Conservation (phyloP, 352 stramenopile species). For the Thalassiosira oceanica region DNA sequence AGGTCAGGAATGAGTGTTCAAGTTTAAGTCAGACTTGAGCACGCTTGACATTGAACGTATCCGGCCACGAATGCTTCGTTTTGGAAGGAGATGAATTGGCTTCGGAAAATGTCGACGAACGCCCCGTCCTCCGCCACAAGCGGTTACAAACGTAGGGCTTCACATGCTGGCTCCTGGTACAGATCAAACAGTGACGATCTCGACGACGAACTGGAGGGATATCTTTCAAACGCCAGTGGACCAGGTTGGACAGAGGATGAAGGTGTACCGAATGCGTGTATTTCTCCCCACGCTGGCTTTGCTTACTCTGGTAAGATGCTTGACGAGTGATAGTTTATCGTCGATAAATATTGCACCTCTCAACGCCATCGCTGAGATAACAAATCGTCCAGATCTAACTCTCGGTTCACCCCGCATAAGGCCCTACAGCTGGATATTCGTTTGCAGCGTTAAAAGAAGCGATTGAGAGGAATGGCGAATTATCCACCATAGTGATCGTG, state of each 20-base stretch:
- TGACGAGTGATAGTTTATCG: no score
- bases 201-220: conserved; percentile 43
- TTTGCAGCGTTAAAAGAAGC: conserved; percentile 87
- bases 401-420: no score
- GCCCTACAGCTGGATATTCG: conserved; percentile 89
- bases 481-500: conserved; percentile 39
- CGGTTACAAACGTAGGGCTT: conserved; percentile 63
- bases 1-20: no score
- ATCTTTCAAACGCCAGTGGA: conserved; percentile 36
- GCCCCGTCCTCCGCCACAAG: no score
- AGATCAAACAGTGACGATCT: conserved; percentile 32
- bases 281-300: conserved; percentile 78
- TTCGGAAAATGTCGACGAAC: no score
- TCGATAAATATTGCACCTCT: no score
- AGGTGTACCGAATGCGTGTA: conserved; percentile 46
- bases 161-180: conserved; percentile 77
- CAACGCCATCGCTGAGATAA: no score
- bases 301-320: conserved; percentile 92
- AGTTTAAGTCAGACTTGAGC: no score
- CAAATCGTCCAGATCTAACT: no score
- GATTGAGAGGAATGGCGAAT: conserved; percentile 34
- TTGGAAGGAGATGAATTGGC: no score
- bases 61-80: no score
- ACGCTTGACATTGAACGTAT: no score
- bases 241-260: conserved; percentile 15